Conservation (phyloP, 805 yeast genomes). For the Candida lessepsii region DNA sequence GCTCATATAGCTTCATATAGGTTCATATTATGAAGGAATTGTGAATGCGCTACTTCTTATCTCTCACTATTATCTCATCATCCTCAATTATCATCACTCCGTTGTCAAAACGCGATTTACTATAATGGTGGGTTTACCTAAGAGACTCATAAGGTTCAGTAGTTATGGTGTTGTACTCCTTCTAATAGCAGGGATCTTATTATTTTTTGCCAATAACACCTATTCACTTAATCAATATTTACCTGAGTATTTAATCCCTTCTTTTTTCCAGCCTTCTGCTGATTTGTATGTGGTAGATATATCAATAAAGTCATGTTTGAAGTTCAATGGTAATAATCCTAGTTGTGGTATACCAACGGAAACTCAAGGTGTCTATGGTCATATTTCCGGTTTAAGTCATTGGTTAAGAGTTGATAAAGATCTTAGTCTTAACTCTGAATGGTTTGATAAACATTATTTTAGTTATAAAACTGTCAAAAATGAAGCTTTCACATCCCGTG, state of each 20-base stretch:
- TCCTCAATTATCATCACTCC: too few species aligned
- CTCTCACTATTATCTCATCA: too few species aligned
- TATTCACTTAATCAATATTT: slow-evolving; percentile 29
- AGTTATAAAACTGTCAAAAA: slow-evolving; percentile 28
- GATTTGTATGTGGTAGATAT: slow-evolving; percentile 42
- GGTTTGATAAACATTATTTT: slow-evolving; percentile 43
- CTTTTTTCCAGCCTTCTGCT: slow-evolving; percentile 42
- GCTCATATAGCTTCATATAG: too few species aligned
- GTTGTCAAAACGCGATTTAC: neutral
- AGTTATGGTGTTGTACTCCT: slow-evolving; percentile 21
- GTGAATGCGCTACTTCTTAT: too few species aligned
- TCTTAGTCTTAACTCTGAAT: slow-evolving; percentile 41
- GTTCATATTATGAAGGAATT: too few species aligned
- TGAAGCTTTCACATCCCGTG: slow-evolving; percentile 17
- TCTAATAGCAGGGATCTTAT: slow-evolving; percentile 20
- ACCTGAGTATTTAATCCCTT: slow-evolving; percentile 31
- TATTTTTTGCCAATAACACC: slow-evolving; percentile 39
- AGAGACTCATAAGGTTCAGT: slow-evolving; percentile 29
- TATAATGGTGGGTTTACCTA: slow-evolving; percentile 24
- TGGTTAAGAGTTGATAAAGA: slow-evolving; percentile 51
- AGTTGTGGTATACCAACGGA: slow-evolving; percentile 28
- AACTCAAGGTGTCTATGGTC: slow-evolving; percentile 25
- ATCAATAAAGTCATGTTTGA: slow-evolving; percentile 31
- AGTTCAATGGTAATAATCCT: slow-evolving; percentile 18
- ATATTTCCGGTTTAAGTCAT: slow-evolving; percentile 23